Percentiles rank a stretch among this genome's conserved stretches.
Evolutionary conservation across 2,329 filamentous ascomycete genomes (phyloP).

Genomic region (Stylonectria norvegica): DNA sequence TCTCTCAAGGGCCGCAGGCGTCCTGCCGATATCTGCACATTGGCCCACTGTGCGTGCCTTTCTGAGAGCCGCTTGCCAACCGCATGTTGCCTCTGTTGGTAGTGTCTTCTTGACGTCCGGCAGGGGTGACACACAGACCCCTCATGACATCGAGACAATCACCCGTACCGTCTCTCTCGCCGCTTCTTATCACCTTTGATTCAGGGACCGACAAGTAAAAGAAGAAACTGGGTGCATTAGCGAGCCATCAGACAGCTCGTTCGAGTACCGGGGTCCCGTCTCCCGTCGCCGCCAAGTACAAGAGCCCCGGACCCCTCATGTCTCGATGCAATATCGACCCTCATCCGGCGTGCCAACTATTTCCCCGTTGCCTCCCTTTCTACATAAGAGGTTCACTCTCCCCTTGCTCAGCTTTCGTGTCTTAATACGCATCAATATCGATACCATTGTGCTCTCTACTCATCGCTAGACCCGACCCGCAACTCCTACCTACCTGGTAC

Average conservation of each 20-base stretch:
- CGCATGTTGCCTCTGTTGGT: slow-evolving; percentile 25
- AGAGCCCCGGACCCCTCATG: slow-evolving; percentile 29
- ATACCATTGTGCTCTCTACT: slow-evolving; percentile 8
- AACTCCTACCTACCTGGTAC: slow-evolving; percentile 14
- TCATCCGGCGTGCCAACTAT: slow-evolving; percentile 20
- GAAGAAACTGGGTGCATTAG: slow-evolving; percentile 29
- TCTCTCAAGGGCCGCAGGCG: slow-evolving; percentile 28
- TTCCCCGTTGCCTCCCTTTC: slow-evolving; percentile 24
- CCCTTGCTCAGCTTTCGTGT: slow-evolving; percentile 18
- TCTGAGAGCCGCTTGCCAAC: slow-evolving; percentile 19
- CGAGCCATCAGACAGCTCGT: slow-evolving; percentile 19
- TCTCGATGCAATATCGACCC: slow-evolving; percentile 21
- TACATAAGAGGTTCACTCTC: slow-evolving; percentile 23
- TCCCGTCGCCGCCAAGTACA: slow-evolving; percentile 28
- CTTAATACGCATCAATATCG: slow-evolving; percentile 12
- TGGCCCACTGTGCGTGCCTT: slow-evolving; percentile 23
- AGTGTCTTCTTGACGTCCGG: slow-evolving; percentile 19
- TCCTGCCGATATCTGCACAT: slow-evolving; percentile 30
- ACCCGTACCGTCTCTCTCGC: slow-evolving; percentile 27
- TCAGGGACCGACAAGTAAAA: slow-evolving; percentile 29
- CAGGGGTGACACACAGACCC: slow-evolving; percentile 35
- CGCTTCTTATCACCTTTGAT: slow-evolving; percentile 24
- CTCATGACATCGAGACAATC: slow-evolving; percentile 32
- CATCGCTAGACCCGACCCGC: slow-evolving; percentile 4
- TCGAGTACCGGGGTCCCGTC: slow-evolving; percentile 24